Base-by-base conservation (phyloP, 129 eudicot genomes). In the Ambrosia artemisiifolia region DNA sequence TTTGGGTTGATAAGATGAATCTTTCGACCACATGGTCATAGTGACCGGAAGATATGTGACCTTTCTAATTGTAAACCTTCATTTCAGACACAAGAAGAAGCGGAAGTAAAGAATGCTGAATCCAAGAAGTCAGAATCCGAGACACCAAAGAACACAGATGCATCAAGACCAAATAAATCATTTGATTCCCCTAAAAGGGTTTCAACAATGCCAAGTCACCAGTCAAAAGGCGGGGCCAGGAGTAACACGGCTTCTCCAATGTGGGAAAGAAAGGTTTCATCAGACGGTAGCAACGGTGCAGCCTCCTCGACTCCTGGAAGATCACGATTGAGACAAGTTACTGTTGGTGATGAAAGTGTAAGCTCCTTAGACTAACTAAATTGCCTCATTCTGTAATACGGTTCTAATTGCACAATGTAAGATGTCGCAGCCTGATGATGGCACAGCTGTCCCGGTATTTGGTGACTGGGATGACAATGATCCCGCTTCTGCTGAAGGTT, bases 391-490 rank as follows among this genome's bases (percentile, higher is more conserved):
- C 60, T n/a, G 34, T 28, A 35, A 65, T 66, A 66, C 3, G 59
- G 40, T 53, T 67, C 42, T 75, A 18, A 68, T 60, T 28, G 28
- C 28, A 32, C 9, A 44, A 13, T 57, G 2, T 60, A 17, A 65
- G 50, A 69, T 73, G 11, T 67, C 61, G 78, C 83, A 88, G 95
- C 85, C 86, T 67, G 96, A 90, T 69, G 78, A 74, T 54, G 50
- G 86, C 74, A 84, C 90, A 32, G 83, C 85, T 42, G 96, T 91
- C 73, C 96, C 97, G 7, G 86, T 83, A 55, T 91, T 91, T 78
- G 96, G 96, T 44, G 95, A 87, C 46, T 88, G 96, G 96, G 94
- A 89, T 67, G 97, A 83, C 66, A 85, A 4, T 62, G 88, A 92
- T 70, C 96, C 91, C 3, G 59, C 98, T 60, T 71, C 96, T 51